phyloP scores from a whole-genome alignment of 108 stramenopile genomes.

The Cyclotella kingstonii region DNA sequence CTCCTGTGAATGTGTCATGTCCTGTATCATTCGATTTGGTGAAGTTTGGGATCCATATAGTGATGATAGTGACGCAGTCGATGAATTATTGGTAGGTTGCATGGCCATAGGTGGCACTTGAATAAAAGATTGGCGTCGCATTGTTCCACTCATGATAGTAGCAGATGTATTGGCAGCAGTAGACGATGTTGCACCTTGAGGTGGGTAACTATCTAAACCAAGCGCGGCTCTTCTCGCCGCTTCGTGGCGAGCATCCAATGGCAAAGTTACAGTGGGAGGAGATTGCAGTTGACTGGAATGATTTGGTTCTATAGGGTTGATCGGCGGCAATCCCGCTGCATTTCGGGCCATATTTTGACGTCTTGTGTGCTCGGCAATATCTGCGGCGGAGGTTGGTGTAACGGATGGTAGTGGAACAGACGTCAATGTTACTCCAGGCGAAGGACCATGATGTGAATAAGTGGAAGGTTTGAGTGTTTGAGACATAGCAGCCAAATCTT shows the following conservation, averaged over 20 bases:
- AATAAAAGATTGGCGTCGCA: no score
- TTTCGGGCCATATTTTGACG: constrained; percentile 17
- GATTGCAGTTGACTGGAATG: neutral
- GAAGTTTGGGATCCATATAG: no score
- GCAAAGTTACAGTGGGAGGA: neutral
- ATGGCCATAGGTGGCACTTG: no score
- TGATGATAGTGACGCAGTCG: no score
- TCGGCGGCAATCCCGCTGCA: constrained; percentile 12
- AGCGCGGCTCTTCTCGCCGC: neutral
- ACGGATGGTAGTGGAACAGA: neutral
- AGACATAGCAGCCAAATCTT: no score
- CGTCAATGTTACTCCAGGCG: no score
- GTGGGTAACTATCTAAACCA: neutral
- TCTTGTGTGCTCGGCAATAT: neutral
- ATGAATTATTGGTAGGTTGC: neutral
- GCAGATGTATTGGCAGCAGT: no score
- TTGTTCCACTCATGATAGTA: no score
- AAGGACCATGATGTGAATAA: no score
- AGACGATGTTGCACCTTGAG: neutral
- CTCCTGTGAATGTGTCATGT: neutral
- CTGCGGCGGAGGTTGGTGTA: no score
- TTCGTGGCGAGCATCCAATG: neutral
- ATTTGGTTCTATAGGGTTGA: neutral
- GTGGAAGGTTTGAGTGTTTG: no score
- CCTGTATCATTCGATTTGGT: no score